Evolutionary conservation across 2,329 filamentous ascomycete species (phyloP).

Genomic region (Arthroderma uncinatum): DNA sequence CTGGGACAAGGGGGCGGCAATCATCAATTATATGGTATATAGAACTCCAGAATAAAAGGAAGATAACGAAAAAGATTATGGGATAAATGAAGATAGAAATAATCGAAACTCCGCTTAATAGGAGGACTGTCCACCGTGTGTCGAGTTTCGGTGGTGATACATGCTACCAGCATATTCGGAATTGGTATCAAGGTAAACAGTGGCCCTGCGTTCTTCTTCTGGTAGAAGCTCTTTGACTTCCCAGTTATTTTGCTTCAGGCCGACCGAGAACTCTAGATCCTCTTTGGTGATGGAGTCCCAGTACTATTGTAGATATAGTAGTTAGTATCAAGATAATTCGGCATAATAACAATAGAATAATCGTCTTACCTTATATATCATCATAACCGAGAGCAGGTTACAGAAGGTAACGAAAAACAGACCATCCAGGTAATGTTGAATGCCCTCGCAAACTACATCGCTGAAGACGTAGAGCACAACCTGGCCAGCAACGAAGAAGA

Average conservation of each 20-base stretch:
- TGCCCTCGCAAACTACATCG: conserved; percentile 66
- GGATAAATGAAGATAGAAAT: neutral
- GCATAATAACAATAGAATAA: neutral
- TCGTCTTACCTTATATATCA: conserved; percentile 82
- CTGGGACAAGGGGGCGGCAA: neutral
- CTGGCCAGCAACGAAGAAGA: conserved; percentile 87
- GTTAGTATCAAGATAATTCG: neutral
- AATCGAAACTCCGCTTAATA: conserved; percentile 21
- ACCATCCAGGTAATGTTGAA: conserved; percentile 88
- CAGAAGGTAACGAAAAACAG: conserved; percentile 89
- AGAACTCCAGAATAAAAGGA: neutral
- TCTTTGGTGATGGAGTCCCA: conserved; percentile 99
- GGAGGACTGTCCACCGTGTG: conserved; percentile 27
- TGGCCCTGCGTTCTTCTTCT: conserved; percentile 66
- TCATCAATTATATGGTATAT: conserved; percentile 6
- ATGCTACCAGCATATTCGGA: conserved; percentile 37
- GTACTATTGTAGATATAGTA: conserved; percentile 49
- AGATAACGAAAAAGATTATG: neutral
- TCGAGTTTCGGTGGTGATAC: conserved; percentile 32
- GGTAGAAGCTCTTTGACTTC: conserved; percentile 86
- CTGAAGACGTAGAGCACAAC: conserved; percentile 87
- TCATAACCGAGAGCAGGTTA: conserved; percentile 94
- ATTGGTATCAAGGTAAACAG: conserved; percentile 54
- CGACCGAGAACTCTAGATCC: conserved; percentile 95
- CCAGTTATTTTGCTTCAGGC: conserved; percentile 93